Base-by-base conservation (phyloP, 2,329 filamentous ascomycete species). In the Fusarium avenaceum region DNA sequence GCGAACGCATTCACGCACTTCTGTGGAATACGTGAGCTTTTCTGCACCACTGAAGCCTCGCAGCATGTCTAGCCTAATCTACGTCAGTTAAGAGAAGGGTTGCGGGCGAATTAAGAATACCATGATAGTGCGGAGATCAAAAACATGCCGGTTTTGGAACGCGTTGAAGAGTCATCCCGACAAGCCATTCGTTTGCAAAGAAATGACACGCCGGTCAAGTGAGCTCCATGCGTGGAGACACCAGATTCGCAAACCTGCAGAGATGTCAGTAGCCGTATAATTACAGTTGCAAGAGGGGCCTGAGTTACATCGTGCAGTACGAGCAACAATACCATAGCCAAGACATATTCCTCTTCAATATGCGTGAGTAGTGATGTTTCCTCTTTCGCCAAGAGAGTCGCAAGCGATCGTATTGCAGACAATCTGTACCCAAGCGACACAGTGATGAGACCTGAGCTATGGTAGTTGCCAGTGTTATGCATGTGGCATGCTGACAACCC, bases 31-130 rank as follows among this genome's bases (percentile, higher is more conserved):
- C 4, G 72, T 61, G 8, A 76, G 69, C 30, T 77, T 76, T 43
- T 76, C 74, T 1, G 75, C 70, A 5, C 75, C 75, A n/a, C 72
- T 76, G 50, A 76, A 74, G 0, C 75, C 75, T 26, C 73, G 67
- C 7, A 76, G 39, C 51, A 77, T 67, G 7, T 76, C 75, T 11
- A 76, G 14, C 75, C 75, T 76, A 11, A 3, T 4, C 3, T 7
- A 1, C 5, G 22, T 67, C 3, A 65, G 53, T 33, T 9, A 7
- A 3, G 10, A 22, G 10, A 1, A 8, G 1, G 2, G 2, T 20
- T 15, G 3, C 15, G 1, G 13, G 4, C 6, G 14, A 6, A 15
- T 4, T 1, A 3, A 5, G 14, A 52, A 50, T 63, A 74, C 74
- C 74, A 76, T 8, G 74, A 56, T 4, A 76, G 26, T 0, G 73